Evolutionary conservation across 345 rosid genomes (phyloP).

Genomic region (Reutealis trisperma): DNA sequence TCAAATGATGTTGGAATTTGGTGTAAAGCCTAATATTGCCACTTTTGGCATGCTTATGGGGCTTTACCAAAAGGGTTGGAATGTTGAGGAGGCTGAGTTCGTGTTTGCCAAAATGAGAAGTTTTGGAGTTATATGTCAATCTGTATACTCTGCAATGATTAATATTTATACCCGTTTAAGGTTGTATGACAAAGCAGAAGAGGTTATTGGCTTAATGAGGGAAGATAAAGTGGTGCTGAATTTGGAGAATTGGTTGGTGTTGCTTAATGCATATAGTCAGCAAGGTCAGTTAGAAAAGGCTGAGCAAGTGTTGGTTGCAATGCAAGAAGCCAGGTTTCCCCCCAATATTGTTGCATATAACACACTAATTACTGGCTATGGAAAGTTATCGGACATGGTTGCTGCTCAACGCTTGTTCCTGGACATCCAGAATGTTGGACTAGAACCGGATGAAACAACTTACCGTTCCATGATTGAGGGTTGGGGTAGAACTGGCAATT

Average conservation of each 20-base stretch:
- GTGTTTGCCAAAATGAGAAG: constrained; percentile 68
- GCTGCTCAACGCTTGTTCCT: constrained; percentile 60
- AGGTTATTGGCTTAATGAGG: constrained; percentile 57
- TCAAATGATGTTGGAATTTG: constrained; percentile 67
- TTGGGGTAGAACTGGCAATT: constrained; percentile 76
- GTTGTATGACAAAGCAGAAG: constrained; percentile 71
- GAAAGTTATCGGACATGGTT: constrained; percentile 69
- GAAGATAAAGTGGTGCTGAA: constrained; percentile 56
- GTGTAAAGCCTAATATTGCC: constrained; percentile 73
- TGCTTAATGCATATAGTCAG: constrained; percentile 83
- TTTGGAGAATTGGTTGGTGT: constrained; percentile 78
- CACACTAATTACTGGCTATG: constrained; percentile 78
- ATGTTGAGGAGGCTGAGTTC: constrained; percentile 73
- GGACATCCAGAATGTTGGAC: constrained; percentile 44
- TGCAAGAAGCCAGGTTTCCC: constrained; percentile 57
- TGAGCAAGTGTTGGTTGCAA: constrained; percentile 51
- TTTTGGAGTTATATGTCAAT: constrained; percentile 60
- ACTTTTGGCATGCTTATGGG: constrained; percentile 88
- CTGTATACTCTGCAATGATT: constrained; percentile 90
- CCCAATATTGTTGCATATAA: constrained; percentile 72
- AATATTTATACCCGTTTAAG: constrained; percentile 78
- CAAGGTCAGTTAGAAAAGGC: constrained; percentile 77
- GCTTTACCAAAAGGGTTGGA: constrained; percentile 75
- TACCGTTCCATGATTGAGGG: constrained; percentile 94
- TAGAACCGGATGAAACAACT: constrained; percentile 80